Evolutionary conservation across 345 rosid species (phyloP).

Genomic region (Lepidium didymum): DNA sequence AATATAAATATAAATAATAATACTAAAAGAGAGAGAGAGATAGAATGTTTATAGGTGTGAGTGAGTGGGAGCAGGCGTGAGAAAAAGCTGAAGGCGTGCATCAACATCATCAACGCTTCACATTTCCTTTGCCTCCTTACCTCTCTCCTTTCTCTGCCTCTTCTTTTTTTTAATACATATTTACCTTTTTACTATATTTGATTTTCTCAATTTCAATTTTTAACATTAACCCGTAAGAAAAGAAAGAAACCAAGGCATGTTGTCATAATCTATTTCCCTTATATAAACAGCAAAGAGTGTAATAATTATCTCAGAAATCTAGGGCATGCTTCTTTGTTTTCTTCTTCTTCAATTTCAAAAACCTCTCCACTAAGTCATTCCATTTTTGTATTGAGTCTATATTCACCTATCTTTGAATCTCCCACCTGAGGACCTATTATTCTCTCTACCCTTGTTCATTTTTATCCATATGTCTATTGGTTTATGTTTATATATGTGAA

Average conservation of each 20-base stretch:
- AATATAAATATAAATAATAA: background rate
- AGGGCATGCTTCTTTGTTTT: conserved; percentile 31
- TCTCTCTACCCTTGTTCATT: conserved; percentile 4
- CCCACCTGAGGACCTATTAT: conserved; percentile 11
- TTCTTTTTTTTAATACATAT: background rate
- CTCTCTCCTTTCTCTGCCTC: conserved; percentile 67
- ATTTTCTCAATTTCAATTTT: background rate
- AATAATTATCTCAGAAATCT: conserved; percentile 28
- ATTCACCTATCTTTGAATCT: conserved; percentile 12
- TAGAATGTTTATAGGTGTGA: conserved; percentile 31
- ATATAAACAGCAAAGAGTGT: conserved; percentile 19
- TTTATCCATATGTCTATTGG: conserved; percentile 11
- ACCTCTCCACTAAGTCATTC: conserved; percentile 13
- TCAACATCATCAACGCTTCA: conserved; percentile 68
- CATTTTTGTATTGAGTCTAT: conserved; percentile 16
- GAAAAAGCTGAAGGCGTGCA: conserved; percentile 98
- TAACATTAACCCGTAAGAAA: conserved; percentile 17
- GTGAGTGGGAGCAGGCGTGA: conserved; percentile 40
- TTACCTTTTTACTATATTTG: conserved; percentile 7
- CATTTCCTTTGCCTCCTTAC: conserved; percentile 60
- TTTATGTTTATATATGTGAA: conserved; percentile 10
- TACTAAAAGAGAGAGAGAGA: conserved; percentile 20
- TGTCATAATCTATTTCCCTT: conserved; percentile 24
- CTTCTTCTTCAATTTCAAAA: background rate
- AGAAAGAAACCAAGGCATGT: conserved; percentile 16